These are phyloP conservation scores for Berberis thunbergii DNA, from an alignment of 164 flowering plant genomes.

Conservation along the genomic window DNA sequence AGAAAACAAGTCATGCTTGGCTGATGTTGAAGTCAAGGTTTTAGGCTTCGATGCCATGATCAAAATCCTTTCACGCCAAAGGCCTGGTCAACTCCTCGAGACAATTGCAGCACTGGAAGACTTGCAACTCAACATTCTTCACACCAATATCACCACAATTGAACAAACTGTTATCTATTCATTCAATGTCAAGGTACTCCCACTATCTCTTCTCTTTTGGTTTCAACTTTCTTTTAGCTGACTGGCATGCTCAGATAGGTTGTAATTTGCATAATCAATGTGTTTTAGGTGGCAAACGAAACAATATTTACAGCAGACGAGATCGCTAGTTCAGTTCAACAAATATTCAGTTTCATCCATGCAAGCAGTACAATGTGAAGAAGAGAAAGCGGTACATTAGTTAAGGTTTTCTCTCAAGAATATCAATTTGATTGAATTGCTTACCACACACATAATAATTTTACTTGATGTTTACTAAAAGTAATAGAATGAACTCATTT, in stretches of 20 bases:
- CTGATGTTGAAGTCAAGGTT: slow-evolving; percentile 84
- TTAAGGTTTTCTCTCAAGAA: too few species aligned
- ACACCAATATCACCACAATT: slow-evolving; percentile 90
- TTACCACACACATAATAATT: too few species aligned
- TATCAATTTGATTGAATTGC: too few species aligned
- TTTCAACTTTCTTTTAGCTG: background rate
- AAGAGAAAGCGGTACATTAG: too few species aligned
- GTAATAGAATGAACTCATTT: too few species aligned
- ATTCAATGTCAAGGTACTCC: slow-evolving; percentile 76
- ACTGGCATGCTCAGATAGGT: background rate
- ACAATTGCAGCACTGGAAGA: slow-evolving; percentile 82
- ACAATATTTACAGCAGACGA: slow-evolving; percentile 72
- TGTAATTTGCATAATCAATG: background rate
- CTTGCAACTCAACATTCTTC: slow-evolving; percentile 72
- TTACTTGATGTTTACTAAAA: too few species aligned
- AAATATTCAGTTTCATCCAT: slow-evolving; percentile 81
- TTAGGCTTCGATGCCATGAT: slow-evolving; percentile 83
- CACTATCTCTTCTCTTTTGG: too few species aligned
- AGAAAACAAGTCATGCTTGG: slow-evolving; percentile 74
- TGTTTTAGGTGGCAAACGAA: slow-evolving; percentile 47
- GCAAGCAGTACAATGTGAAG: slow-evolving; percentile 35
- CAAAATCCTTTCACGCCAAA: slow-evolving; percentile 70
- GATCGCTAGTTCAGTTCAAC: slow-evolving; percentile 83
- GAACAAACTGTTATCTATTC: slow-evolving; percentile 96
- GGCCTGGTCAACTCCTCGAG: slow-evolving; percentile 83